Conservation (phyloP, 495 filamentous ascomycete genomes). For the Glonium stellatum region DNA sequence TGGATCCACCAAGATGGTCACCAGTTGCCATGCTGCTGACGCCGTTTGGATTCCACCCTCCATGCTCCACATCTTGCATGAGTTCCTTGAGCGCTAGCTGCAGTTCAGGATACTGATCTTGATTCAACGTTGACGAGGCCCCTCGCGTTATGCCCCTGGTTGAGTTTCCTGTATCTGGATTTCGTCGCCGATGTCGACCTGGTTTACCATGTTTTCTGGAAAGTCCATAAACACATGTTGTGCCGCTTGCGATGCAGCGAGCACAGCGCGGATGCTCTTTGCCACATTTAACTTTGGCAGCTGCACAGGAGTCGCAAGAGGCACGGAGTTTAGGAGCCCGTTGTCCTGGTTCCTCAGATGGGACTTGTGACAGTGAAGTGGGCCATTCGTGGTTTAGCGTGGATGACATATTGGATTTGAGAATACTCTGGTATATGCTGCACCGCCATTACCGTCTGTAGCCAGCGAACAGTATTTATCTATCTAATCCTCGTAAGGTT, state of each 20-base stretch:
- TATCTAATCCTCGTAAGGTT: background rate
- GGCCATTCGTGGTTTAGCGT: background rate
- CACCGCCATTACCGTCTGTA: background rate
- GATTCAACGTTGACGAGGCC: conserved; percentile 5
- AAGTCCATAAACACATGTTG: conserved; percentile 28
- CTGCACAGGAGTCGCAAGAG: conserved; percentile 32
- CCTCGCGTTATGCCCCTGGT: background rate
- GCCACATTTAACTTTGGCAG: conserved; percentile 34
- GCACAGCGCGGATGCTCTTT: conserved; percentile 31
- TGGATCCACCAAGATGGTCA: background rate
- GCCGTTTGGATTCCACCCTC: background rate
- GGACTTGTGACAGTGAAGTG: background rate
- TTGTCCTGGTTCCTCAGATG: conserved; percentile 13
- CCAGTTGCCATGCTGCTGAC: background rate
- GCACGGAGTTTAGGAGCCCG: conserved; percentile 33
- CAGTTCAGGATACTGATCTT: background rate
- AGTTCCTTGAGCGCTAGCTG: background rate
- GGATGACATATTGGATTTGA: background rate
- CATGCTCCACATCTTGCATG: background rate
- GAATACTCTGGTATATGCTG: background rate
- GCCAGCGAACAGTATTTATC: background rate
- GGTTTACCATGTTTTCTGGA: conserved; percentile 31
- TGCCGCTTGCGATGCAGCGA: conserved; percentile 23
- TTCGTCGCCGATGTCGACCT: conserved; percentile 20
- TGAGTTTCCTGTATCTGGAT: conserved; percentile 17